phyloP scores from a whole-genome alignment of 805 yeast species.

The Saccharomycopsis synnaedendra region DNA sequence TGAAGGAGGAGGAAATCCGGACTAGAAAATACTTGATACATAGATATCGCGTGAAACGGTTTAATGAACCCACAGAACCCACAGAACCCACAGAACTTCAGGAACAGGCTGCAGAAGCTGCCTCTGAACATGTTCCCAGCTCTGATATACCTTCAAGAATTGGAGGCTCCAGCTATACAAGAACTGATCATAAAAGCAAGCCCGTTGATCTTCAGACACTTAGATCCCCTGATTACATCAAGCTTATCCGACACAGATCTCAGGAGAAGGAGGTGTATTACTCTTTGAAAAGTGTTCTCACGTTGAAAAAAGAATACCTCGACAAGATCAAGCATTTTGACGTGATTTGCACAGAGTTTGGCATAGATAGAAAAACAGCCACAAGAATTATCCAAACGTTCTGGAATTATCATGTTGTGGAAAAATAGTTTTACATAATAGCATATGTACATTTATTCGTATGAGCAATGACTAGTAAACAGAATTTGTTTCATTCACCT shows the following conservation, averaged over 20 bases:
- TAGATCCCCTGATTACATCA: constrained; percentile 10
- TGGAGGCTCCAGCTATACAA: background rate
- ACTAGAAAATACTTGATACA: background rate
- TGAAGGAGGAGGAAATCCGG: constrained; percentile 2
- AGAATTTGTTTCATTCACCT: constrained; percentile 1
- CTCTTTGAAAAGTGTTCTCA: constrained; percentile 14
- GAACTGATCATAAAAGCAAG: background rate
- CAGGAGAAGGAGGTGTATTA: constrained; percentile 2
- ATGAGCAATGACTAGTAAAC: background rate
- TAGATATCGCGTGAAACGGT: background rate
- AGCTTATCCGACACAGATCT: constrained; percentile 5
- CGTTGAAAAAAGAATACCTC: constrained; percentile 13
- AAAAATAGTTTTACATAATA: constrained; percentile 3
- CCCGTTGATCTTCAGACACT: constrained; percentile 8
- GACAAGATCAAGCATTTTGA: constrained; percentile 16
- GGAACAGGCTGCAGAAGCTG: constrained; percentile 9
- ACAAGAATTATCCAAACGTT: constrained; percentile 32
- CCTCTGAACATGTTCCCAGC: background rate
- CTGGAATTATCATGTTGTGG: constrained; percentile 26
- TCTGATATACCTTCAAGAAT: background rate
- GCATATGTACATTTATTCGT: background rate
- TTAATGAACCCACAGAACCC: constrained; percentile 1
- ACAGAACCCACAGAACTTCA: constrained; percentile 9
- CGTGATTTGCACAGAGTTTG: constrained; percentile 44
- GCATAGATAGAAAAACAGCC: constrained; percentile 42